These are phyloP conservation scores for Metschnikowia matae DNA, from an alignment of 805 yeast genomes.

Conservation along the genomic window DNA sequence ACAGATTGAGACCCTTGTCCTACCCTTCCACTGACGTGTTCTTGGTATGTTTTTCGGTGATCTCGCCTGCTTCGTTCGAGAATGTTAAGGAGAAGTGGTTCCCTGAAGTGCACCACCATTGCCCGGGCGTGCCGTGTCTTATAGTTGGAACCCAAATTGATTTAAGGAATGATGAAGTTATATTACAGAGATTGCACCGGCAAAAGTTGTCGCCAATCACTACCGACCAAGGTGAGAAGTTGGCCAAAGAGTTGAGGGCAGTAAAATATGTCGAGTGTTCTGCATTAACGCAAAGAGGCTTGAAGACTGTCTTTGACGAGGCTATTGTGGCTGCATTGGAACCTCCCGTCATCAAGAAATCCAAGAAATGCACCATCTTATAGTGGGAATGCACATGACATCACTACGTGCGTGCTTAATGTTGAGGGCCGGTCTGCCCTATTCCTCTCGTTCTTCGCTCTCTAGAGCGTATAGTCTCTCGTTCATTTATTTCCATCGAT, in stretches of 20 bases:
- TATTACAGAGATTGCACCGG: constrained; percentile 83
- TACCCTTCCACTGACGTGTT: constrained; percentile 98
- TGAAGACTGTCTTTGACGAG: constrained; percentile 97
- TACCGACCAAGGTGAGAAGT: constrained; percentile 82
- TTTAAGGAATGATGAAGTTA: constrained; percentile 88
- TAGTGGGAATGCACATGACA: constrained; percentile 27
- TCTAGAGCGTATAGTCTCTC: constrained; percentile 2
- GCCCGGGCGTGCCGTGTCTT: constrained; percentile 97
- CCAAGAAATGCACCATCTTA: constrained; percentile 82
- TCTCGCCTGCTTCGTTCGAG: constrained; percentile 95
- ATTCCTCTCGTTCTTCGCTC: constrained; percentile 3
- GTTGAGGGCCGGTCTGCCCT: background rate
- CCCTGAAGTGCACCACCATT: constrained; percentile 94
- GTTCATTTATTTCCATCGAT: background rate
- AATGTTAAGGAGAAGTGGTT: constrained; percentile 98
- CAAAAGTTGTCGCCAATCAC: constrained; percentile 86
- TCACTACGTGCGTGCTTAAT: background rate
- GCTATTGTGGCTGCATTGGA: constrained; percentile 98
- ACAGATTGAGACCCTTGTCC: constrained; percentile 91
- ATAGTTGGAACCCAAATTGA: constrained; percentile 97
- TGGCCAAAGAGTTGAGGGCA: constrained; percentile 91
- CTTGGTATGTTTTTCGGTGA: constrained; percentile 91
- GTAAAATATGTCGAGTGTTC: constrained; percentile 97
- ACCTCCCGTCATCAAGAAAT: constrained; percentile 83
- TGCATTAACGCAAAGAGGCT: constrained; percentile 93